Conservation (phyloP, 192 early-diverging fungal genomes). For the Linderina pennispora region DNA sequence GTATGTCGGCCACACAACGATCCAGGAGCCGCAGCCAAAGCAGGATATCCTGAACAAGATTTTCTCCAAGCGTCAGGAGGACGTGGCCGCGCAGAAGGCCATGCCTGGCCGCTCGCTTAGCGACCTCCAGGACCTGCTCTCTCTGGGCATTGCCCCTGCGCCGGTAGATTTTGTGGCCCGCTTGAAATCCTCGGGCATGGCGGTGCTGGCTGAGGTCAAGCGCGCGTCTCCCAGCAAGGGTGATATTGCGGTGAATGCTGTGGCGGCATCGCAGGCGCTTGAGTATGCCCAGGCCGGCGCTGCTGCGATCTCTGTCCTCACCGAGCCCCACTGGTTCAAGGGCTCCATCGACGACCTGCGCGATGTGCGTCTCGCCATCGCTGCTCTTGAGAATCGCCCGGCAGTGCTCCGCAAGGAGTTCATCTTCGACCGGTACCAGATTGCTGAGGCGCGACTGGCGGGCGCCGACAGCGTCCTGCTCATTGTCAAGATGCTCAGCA, state of each 20-base stretch:
- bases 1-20: constrained; percentile 17
- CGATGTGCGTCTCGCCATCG: constrained; percentile 70
- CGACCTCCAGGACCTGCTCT: constrained; percentile 64
- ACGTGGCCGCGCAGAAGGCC: constrained; percentile 65
- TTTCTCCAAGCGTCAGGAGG: constrained; percentile 67
- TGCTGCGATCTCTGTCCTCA: constrained; percentile 92
- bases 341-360: constrained; percentile 89
- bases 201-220: constrained; percentile 97
- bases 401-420: constrained; percentile 98
- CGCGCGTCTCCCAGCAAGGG: constrained; percentile 96
- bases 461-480: constrained; percentile 95
- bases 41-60: constrained; percentile 77
- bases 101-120: constrained; percentile 65
- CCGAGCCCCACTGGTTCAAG: constrained; percentile 99
- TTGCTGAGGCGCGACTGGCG: constrained; percentile 88
- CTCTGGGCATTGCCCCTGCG: constrained; percentile 63
- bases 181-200: constrained; percentile 48
- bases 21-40: constrained; percentile 14
- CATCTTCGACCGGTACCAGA: constrained; percentile 92
- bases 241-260: constrained; percentile 72
- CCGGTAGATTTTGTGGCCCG: constrained; percentile 75
- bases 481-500: constrained; percentile 90
- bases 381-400: constrained; percentile 62
- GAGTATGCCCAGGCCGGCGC: constrained; percentile 87
- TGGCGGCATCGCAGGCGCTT: constrained; percentile 84